Base-by-base conservation (phyloP, 1,284 basidiomycete genomes). In the Albatrellus sp. region DNA sequence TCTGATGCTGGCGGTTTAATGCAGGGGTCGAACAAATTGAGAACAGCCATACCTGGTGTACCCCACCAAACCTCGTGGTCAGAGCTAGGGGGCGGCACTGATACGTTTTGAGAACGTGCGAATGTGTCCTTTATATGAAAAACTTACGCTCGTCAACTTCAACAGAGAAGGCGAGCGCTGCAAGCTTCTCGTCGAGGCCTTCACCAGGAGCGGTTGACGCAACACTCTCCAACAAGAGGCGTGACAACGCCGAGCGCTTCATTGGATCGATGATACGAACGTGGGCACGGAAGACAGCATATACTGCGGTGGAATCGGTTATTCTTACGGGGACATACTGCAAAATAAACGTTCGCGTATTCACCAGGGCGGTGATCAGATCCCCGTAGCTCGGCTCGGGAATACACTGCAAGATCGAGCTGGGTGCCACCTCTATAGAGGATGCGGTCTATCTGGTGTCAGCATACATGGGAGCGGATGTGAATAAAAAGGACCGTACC, bases 321-420 rank as follows among this genome's bases (percentile, higher is more conserved):
- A 5, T 6, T 9, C 12, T 29, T 40, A 41, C 47, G 37, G 10
- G 30, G 7, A 24, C 4, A 24, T 24, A 24, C 24, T 24, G 24
- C 24, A 24, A 24, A 24, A 24, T 24, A 24, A 24, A 3, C 24
- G 24, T 24, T 24, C 24, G 24, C 24, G 24, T 24, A 52, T 65
- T 45, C 52, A 80, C 88, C 86, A 55, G 96, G 96, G 54, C 87
- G 80, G 60, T 99, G 96, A 64, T 99, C 96, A 9, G 92, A 97
- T 2, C 86, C 80, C 56, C 71, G 74, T 49, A 98, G 66, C 53
- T 94, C 88, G 14, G 90, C 85, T 46, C 90, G 67, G 9, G 75
- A 77, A 57, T 85, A 83, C 16, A 75, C 68, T 0, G 72, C 59
- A 32, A 80, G 61, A 57, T 89, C 77, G 41, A 92, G 70, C 20